phyloP scores from a whole-genome alignment of 2,329 filamentous ascomycete genomes.

The Alternaria conjuncta region DNA sequence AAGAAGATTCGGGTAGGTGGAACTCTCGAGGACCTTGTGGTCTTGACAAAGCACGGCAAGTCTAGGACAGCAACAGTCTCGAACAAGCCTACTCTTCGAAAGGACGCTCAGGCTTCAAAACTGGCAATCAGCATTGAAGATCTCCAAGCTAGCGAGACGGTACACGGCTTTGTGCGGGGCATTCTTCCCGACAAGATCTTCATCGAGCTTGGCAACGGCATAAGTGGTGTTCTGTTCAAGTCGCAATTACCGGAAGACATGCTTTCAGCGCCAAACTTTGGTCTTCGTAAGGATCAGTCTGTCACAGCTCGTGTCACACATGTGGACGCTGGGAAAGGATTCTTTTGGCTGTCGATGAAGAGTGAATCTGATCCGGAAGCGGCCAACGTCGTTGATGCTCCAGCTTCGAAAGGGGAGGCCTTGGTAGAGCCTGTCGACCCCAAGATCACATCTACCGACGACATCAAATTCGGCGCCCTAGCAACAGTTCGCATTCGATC shows the following conservation, averaged over 20 bases:
- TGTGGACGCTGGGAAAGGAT: slow-evolving; percentile 71
- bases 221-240: slow-evolving; percentile 82
- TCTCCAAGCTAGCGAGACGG: slow-evolving; percentile 69
- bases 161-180: slow-evolving; percentile 84
- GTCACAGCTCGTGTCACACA: slow-evolving; percentile 74
- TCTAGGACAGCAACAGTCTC: slow-evolving; percentile 78
- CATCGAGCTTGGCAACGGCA: slow-evolving; percentile 80
- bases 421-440: slow-evolving; percentile 69
- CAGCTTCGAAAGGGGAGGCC: slow-evolving; percentile 45
- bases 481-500: slow-evolving; percentile 81
- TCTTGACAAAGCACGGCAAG: slow-evolving; percentile 83
- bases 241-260: slow-evolving; percentile 76
- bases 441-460: slow-evolving; percentile 68
- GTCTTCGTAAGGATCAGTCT: slow-evolving; percentile 77
- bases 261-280: slow-evolving; percentile 74
- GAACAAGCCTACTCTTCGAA: slow-evolving; percentile 82
- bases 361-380: slow-evolving; percentile 54
- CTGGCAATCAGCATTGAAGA: slow-evolving; percentile 76
- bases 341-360: slow-evolving; percentile 71
- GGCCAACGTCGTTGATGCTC: slow-evolving; percentile 26
- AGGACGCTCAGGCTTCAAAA: slow-evolving; percentile 73
- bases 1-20: slow-evolving; percentile 87
- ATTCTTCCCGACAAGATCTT: slow-evolving; percentile 83
- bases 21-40: slow-evolving; percentile 78
- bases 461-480: slow-evolving; percentile 74